Percentiles rank a stretch among this genome's conserved stretches.
These are phyloP conservation scores for Aspergillus terreus DNA, from an alignment of 2,329 filamentous ascomycete species.

Conservation along the genomic window DNA sequence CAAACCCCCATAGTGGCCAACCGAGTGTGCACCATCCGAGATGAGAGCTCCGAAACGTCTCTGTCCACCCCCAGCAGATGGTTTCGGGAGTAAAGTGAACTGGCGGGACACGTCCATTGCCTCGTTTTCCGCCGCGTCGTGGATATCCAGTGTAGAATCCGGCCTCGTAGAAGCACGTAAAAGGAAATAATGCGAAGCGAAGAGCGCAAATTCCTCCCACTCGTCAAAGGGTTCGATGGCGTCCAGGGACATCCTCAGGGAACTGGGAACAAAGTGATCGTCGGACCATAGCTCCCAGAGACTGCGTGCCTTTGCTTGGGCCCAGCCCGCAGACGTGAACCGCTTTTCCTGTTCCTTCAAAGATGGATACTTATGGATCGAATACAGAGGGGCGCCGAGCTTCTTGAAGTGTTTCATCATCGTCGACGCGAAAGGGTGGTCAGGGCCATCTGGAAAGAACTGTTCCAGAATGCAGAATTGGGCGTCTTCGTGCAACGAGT, in stretches of 20 bases:
- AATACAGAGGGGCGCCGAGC: constrained; percentile 72
- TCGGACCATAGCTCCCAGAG: constrained; percentile 83
- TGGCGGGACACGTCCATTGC: constrained; percentile 8
- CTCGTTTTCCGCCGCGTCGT: not conserved
- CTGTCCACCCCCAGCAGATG: constrained; percentile 40
- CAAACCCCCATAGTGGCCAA: constrained; percentile 41
- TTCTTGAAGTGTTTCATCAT: constrained; percentile 85
- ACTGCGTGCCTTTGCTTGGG: constrained; percentile 58
- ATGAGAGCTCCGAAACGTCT: constrained; percentile 61
- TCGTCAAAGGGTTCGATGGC: constrained; percentile 82
- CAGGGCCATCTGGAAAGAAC: constrained; percentile 70
- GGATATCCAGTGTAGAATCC: not conserved
- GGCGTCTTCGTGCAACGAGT: constrained; percentile 45
- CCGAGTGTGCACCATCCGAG: constrained; percentile 25
- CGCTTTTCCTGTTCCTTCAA: constrained; percentile 63
- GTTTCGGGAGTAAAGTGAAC: constrained; percentile 20
- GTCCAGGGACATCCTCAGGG: constrained; percentile 62
- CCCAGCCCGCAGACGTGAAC: constrained; percentile 69
- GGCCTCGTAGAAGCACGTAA: constrained; percentile 56
- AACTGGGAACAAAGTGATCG: constrained; percentile 58
- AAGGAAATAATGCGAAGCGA: constrained; percentile 79
- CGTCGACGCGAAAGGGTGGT: constrained; percentile 79
- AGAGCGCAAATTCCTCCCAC: constrained; percentile 90
- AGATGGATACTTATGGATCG: constrained; percentile 66
- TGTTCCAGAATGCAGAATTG: constrained; percentile 87